Conservation (phyloP, 2,329 filamentous ascomycete species). For the Chalara sp. region DNA sequence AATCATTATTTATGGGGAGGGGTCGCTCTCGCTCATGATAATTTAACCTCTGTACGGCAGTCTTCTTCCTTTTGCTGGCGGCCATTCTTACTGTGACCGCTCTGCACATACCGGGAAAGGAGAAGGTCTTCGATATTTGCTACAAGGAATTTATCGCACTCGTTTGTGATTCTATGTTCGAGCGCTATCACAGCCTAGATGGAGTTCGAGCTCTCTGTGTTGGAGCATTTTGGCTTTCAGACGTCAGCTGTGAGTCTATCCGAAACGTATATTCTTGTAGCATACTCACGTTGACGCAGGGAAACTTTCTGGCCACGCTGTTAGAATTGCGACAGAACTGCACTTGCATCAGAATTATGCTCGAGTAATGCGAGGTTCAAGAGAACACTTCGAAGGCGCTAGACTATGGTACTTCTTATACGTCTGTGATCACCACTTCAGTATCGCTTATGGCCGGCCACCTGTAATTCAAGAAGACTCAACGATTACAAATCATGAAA, state of each 20-base stretch:
- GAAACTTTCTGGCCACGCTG: slow-evolving; percentile 53
- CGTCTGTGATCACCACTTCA: slow-evolving; percentile 60
- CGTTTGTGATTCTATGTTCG: slow-evolving; percentile 50
- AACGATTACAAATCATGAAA: slow-evolving; percentile 49
- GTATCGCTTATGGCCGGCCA: slow-evolving; percentile 56
- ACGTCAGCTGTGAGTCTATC: slow-evolving; percentile 33
- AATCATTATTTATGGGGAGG: slow-evolving; percentile 47
- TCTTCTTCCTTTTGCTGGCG: slow-evolving; percentile 50
- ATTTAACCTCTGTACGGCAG: slow-evolving; percentile 42
- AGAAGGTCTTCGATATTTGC: slow-evolving; percentile 45
- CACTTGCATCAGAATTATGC: slow-evolving; percentile 48
- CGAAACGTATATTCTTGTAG: too few relatives aligned
- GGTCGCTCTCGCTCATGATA: slow-evolving; percentile 41
- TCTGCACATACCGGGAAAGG: slow-evolving; percentile 49
- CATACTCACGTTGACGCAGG: too few relatives aligned
- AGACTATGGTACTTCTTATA: slow-evolving; percentile 58
- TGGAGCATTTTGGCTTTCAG: slow-evolving; percentile 56
- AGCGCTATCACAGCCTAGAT: slow-evolving; percentile 49
- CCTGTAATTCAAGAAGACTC: slow-evolving; percentile 52
- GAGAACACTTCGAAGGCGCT: slow-evolving; percentile 45
- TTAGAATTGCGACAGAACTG: slow-evolving; percentile 50
- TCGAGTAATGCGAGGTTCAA: slow-evolving; percentile 39
- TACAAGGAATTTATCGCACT: slow-evolving; percentile 51
- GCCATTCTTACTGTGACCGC: slow-evolving; percentile 53
- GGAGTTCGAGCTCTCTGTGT: slow-evolving; percentile 54